These are phyloP conservation scores for Nemania serpens DNA, from an alignment of 2,329 filamentous ascomycete genomes.

Conservation along the genomic window DNA sequence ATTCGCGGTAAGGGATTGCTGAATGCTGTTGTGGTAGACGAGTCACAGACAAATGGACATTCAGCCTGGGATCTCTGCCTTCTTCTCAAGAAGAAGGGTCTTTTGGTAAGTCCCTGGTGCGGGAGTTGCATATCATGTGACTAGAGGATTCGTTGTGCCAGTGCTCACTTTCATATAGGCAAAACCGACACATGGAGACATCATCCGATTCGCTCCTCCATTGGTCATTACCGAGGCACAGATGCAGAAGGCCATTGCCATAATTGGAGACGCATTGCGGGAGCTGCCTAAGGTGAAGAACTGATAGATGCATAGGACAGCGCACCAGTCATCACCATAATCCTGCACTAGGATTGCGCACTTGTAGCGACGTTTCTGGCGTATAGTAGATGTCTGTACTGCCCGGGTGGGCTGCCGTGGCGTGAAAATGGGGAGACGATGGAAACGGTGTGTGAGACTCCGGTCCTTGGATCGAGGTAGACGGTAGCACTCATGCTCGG, in stretches of 20 bases:
- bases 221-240: conserved; percentile 91
- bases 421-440: conserved; percentile 33
- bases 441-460: conserved; percentile 32
- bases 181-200: conserved; percentile 98
- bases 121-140: conserved; percentile 13
- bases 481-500: conserved; percentile 26
- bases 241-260: conserved; percentile 74
- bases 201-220: conserved; percentile 96
- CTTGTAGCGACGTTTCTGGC: conserved; percentile 11
- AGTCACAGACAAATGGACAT: conserved; percentile 80
- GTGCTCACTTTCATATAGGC: conserved; percentile 62
- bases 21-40: conserved; percentile 96
- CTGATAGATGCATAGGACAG: conserved; percentile 15
- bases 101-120: conserved; percentile 68
- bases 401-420: conserved; percentile 27
- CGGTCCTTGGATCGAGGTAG: conserved; percentile 19
- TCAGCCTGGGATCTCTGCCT: conserved; percentile 96
- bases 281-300: conserved; percentile 73
- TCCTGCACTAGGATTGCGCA: conserved; percentile 26
- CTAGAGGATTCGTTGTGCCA: conserved; percentile 9
- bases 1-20: conserved; percentile 92
- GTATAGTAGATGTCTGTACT: conserved; percentile 21
- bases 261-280: conserved; percentile 79
- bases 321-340: conserved; percentile 1
- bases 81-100: conserved; percentile 91